Percentiles rank a stretch among this genome's conserved stretches.
Evolutionary conservation across 345 rosid species (phyloP).

Genomic region (Syzygium oleosum): DNA sequence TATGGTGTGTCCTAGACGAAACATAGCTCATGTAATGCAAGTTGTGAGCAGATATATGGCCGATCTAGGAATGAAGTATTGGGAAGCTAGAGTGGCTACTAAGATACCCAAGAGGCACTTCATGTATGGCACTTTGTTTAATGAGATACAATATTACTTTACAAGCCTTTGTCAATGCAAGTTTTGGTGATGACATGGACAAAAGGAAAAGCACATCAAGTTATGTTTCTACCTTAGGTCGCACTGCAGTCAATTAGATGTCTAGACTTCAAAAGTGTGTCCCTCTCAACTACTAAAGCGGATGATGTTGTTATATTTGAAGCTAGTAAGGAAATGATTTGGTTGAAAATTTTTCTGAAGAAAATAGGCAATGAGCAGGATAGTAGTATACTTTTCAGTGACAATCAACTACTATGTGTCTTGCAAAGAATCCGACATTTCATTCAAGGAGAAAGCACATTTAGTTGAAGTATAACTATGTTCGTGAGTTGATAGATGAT

Average conservation of each 20-base stretch:
- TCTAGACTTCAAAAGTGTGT: not conserved
- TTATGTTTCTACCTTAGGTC: not conserved
- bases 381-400: not conserved
- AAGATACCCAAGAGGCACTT: not conserved
- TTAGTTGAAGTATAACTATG: not conserved
- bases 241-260: not conserved
- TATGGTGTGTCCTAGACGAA: not conserved
- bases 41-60: not conserved
- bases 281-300: not conserved
- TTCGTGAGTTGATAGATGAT: not conserved
- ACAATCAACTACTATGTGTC: not conserved
- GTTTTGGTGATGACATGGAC: not conserved
- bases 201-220: not conserved
- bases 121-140: not conserved
- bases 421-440: not conserved
- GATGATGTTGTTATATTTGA: not conserved
- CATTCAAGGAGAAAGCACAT: not conserved
- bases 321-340: not conserved
- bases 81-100: not conserved
- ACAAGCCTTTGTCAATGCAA: not conserved
- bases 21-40: not conserved
- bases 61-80: not conserved
- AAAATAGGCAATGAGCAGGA: not conserved
- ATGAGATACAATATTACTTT: not conserved
- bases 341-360: not conserved